Conservation (phyloP, 73 alveolate genomes). For the Urostyla sp. region DNA sequence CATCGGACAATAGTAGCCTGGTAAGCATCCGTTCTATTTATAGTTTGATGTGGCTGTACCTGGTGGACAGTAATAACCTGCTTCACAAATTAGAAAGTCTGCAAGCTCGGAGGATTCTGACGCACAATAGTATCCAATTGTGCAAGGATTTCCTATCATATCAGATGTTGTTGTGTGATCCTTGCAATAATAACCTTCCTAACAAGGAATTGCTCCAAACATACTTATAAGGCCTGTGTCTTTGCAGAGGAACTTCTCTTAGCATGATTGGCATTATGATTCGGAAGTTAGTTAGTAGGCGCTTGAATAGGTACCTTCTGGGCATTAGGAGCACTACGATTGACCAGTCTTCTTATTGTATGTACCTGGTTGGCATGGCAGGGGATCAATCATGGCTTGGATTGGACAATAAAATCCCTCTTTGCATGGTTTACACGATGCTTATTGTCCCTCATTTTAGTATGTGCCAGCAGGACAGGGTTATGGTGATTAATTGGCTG, state of each 20-base stretch:
- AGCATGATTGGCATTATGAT: slow-evolving; percentile 65
- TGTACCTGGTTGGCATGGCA: slow-evolving; percentile 79
- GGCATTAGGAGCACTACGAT: slow-evolving; percentile 81
- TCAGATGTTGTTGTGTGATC: slow-evolving; percentile 69
- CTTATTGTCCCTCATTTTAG: slow-evolving; percentile 36
- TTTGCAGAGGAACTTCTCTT: slow-evolving; percentile 61
- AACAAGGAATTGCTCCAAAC: slow-evolving; percentile 69
- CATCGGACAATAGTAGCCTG: slow-evolving; percentile 79
- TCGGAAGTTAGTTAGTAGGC: slow-evolving; percentile 47
- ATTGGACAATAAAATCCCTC: slow-evolving; percentile 72
- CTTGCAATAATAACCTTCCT: slow-evolving; percentile 83
- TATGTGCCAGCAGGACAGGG: slow-evolving; percentile 87
- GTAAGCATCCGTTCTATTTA: slow-evolving; percentile 72
- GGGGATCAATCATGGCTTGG: slow-evolving; percentile 69
- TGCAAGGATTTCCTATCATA: slow-evolving; percentile 66
- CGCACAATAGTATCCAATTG: slow-evolving; percentile 81
- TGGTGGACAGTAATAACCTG: slow-evolving; percentile 82
- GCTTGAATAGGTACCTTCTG: slow-evolving; percentile 85
- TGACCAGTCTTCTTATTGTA: slow-evolving; percentile 58
- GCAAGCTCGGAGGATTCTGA: slow-evolving; percentile 58
- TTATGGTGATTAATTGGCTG: slow-evolving; percentile 68
- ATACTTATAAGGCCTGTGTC: slow-evolving; percentile 67
- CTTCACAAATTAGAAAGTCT: slow-evolving; percentile 76
- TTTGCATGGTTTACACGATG: slow-evolving; percentile 65
- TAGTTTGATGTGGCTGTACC: slow-evolving; percentile 74